Base-by-base conservation (phyloP, 106 monocot genomes). In the Triglochin maritima region DNA sequence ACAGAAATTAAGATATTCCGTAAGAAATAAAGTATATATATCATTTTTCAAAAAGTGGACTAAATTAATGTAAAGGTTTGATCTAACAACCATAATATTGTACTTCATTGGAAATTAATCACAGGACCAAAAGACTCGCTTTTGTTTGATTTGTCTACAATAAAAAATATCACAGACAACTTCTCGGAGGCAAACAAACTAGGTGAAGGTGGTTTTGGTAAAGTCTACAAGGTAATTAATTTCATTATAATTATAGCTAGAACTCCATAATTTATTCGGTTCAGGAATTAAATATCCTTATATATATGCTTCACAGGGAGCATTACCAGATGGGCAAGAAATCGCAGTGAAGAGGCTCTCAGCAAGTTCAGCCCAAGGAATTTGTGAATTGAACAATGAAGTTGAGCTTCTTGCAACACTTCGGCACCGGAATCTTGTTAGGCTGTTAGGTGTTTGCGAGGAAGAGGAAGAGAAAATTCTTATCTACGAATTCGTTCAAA, bases 191-290 rank as follows among this genome's bases (percentile, higher is more conserved):
- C 0, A 46, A 69, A 69, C 17, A 69, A 69, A 50, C 69, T 69
- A 57, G 69, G 69, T 16, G 69, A 69, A 58, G 69, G 47, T 69
- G 69, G 69, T n/a, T 64, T 64, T 64, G 64, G 64, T 48, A 17
- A 48, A 46, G 64, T 64, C 49, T 64, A 64, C 11, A 64, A 64
- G 64, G 64, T 64, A 64, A 44, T 44, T 45, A 10, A 11, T 17
- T 0, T 0, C 6, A 16, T 61, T 29, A 8, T 3, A 44, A 11
- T 14, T 16, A 15, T 4, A 57, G 14, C 14, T 57, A n/a, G 15
- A 11, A n/a, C 15, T 11, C 57, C 14, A 57, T 4, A 57, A 13
- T 9, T 6, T 17, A 16, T n/a, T 59, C 4, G 0, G 9, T 6
- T 59, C 16, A 0, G 29, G 7, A 3, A 8, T n/a, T 6, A 2